Base-by-base conservation (phyloP, 176 grass and related monocot species). In the Tillandsia leiboldiana region DNA sequence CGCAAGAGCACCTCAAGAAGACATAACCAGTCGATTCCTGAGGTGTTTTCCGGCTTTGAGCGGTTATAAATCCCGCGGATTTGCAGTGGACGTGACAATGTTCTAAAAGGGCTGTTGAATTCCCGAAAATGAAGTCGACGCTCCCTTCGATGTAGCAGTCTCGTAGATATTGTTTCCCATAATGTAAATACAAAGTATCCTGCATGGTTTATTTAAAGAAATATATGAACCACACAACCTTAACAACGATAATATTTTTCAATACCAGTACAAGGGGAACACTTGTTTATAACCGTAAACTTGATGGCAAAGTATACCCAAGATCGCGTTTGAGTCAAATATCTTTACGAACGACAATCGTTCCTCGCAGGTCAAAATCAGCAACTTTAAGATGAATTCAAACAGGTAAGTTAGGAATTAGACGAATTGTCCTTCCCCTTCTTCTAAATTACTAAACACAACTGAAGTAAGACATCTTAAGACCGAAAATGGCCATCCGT, bases 41-140 rank as follows among this genome's bases (percentile, higher is more conserved):
- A 58, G 90, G 82, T n/a, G 94, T 81, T 78, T 99, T 99, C 51
- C 94, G 83, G 67, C 94, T 99, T 77, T 99, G 94, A 77, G 94
- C 90, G 68, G 94, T 99, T 72, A 99, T 86, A 80, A 80, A 99
- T 73, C 90, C 94, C 2, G 80, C 65, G 17, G 82, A 28, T 82
- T 93, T 99, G 82, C 90, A 99, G 63, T 99, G 89, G 76, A 99
- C 90, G 77, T 99, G 94, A 79, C 94, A 90, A 85, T 90, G 90
- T 67, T 99, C 89, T 53, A 99, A 63, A 62, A 99, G 80, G 67
- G 89, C 89, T 75, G 91, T 82, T 69, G 94, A 86, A 79, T 93
- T 93, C 29, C 94, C 90, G 1, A 99, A 99, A 77, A 99, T 93
- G 84, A 99, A 93, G 76, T 99, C 94, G 29, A 91, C 91, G 28